Conservation (phyloP, 1,284 basidiomycete species). For the Naganishia liquefaciens region DNA sequence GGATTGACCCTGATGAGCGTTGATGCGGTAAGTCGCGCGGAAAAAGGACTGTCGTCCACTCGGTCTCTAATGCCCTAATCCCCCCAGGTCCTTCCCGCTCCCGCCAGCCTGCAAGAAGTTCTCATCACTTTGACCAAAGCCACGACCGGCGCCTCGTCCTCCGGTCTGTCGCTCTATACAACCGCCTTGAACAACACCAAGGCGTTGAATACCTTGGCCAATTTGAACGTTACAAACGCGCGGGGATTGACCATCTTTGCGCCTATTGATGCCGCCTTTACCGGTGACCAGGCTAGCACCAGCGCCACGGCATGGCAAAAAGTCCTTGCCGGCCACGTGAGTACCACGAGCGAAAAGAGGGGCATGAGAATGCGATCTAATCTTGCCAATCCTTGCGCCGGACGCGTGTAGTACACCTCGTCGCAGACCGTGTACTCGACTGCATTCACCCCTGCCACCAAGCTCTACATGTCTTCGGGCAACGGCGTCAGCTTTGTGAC, state of each 20-base stretch:
- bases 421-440: conserved; percentile 44
- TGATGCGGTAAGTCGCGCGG: conserved; percentile 41
- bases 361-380: too few relatives aligned
- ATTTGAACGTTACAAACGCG: conserved; percentile 27
- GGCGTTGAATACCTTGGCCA: conserved; percentile 34
- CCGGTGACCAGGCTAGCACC: conserved; percentile 31
- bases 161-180: conserved; percentile 40
- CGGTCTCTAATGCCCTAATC: conserved; percentile 4
- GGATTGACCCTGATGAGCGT: conserved; percentile 36
- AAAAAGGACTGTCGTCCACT: background rate
- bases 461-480: conserved; percentile 40
- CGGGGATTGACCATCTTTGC: conserved; percentile 50
- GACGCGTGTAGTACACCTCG: conserved; percentile 46
- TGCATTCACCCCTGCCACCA: conserved; percentile 34
- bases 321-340: conserved; percentile 43
- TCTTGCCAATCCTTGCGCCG: background rate
- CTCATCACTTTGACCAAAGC: conserved; percentile 33
- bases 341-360: conserved; percentile 18
- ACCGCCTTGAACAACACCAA: conserved; percentile 34
- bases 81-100: conserved; percentile 27
- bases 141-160: conserved; percentile 18
- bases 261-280: conserved; percentile 44
- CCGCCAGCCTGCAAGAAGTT: conserved; percentile 33
- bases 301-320: conserved; percentile 28
- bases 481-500: conserved; percentile 36